These are phyloP conservation scores for Syzygium aqueum DNA, from an alignment of 345 rosid species.

Conservation along the genomic window DNA sequence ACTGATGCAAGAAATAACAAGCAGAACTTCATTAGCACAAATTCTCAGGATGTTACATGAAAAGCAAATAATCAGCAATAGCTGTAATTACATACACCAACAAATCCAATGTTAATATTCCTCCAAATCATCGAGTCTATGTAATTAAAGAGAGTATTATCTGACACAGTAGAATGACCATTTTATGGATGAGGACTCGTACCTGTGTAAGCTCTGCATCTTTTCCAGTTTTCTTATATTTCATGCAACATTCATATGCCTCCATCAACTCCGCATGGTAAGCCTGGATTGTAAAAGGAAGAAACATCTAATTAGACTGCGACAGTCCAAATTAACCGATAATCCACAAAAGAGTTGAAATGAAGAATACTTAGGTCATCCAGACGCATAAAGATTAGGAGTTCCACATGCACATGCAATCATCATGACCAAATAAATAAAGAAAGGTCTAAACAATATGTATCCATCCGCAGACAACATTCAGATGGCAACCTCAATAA, in stretches of 20 bases:
- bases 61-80: not conserved
- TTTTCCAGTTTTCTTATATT: constrained; percentile 77
- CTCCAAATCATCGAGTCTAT: not conserved
- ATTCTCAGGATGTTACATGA: not conserved
- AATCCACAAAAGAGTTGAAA: not conserved
- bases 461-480: not conserved
- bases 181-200: not conserved
- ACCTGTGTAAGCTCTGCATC: constrained; percentile 99
- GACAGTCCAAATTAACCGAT: not conserved
- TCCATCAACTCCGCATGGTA: constrained; percentile 78
- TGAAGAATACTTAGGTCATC: not conserved
- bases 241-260: constrained; percentile 90
- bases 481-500: constrained; percentile 63
- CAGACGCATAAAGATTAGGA: not conserved
- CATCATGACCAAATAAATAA: not conserved
- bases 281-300: constrained; percentile 40
- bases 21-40: not conserved
- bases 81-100: not conserved
- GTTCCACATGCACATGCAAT: not conserved
- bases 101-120: not conserved
- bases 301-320: not conserved
- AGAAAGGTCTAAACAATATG: not conserved
- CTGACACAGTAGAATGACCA: not conserved
- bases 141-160: not conserved
- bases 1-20: not conserved